Evolutionary conservation across 495 filamentous ascomycete genomes (phyloP).

Genomic region (Xanthoparmelia taractica): DNA sequence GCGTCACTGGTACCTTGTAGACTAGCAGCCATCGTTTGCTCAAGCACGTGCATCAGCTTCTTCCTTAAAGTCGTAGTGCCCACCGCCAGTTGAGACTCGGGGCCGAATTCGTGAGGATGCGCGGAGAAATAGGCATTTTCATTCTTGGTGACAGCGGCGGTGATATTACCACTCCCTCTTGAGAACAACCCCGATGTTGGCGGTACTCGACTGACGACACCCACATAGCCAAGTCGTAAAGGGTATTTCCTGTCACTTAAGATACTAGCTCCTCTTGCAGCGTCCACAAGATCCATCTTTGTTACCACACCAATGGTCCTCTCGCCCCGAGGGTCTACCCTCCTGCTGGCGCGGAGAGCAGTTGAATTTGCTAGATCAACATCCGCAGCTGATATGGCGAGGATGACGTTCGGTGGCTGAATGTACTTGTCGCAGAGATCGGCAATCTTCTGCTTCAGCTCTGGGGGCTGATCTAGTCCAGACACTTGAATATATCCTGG

Average conservation of each 20-base stretch:
- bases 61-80: conserved; percentile 82
- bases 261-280: conserved; percentile 66
- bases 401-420: conserved; percentile 86
- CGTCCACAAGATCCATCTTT: conserved; percentile 97
- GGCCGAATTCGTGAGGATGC: conserved; percentile 72
- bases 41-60: conserved; percentile 94
- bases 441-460: conserved; percentile 91
- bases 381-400: conserved; percentile 95
- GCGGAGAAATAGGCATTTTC: conserved; percentile 82
- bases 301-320: conserved; percentile 96
- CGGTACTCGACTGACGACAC: conserved; percentile 77
- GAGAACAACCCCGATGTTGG: conserved; percentile 70
- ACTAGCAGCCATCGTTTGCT: conserved; percentile 92
- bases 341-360: conserved; percentile 77
- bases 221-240: conserved; percentile 91
- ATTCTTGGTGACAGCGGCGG: conserved; percentile 73
- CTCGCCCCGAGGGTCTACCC: conserved; percentile 91
- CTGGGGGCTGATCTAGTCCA: conserved; percentile 78
- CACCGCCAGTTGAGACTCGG: conserved; percentile 60
- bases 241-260: conserved; percentile 88
- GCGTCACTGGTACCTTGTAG: conserved; percentile 80
- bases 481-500: conserved; percentile 96
- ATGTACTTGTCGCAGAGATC: conserved; percentile 99
- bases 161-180: conserved; percentile 73
- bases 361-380: conserved; percentile 96